Evolutionary conservation across 2,329 filamentous ascomycete genomes (phyloP).

Genomic region (Zymoseptoria passerinii): DNA sequence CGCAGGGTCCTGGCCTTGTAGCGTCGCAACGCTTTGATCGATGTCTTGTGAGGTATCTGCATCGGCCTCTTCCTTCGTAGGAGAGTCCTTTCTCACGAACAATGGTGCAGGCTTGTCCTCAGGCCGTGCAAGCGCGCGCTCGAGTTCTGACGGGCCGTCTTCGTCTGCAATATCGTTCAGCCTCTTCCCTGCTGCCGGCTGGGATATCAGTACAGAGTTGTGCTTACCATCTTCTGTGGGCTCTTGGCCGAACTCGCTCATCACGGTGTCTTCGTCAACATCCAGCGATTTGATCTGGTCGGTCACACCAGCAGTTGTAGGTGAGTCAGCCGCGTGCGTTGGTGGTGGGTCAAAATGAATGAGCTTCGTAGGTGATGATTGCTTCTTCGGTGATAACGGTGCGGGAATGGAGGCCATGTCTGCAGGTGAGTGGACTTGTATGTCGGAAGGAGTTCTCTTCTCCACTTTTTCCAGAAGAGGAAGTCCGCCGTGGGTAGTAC

Average conservation of each 20-base stretch:
- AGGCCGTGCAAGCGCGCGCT: conserved; percentile 37
- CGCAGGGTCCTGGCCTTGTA: conserved; percentile 21
- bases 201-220: conserved; percentile 36
- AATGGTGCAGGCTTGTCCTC: conserved; percentile 63
- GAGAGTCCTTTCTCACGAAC: conserved; percentile 41
- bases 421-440: conserved; percentile 6
- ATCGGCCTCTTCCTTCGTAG: conserved; percentile 6
- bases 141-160: conserved; percentile 24
- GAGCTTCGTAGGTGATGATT: conserved; percentile 12
- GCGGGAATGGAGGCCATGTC: conserved; percentile 20
- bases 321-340: conserved; percentile 35
- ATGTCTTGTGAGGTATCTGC: conserved; percentile 2
- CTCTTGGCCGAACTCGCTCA: conserved; percentile 32
- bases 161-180: conserved; percentile 28
- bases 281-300: conserved; percentile 50
- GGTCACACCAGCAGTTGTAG: conserved; percentile 47
- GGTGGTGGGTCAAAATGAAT: conserved; percentile 25
- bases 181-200: conserved; percentile 24
- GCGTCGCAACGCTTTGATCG: conserved; percentile 23
- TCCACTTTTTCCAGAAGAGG: conserved; percentile 23
- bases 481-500: conserved; percentile 17
- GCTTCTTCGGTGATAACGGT: conserved; percentile 26
- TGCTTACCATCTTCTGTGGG: conserved; percentile 25
- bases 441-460: conserved; percentile 17
- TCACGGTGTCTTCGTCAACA: conserved; percentile 51